Base-by-base conservation (phyloP, 257 asterid genomes). In the Solanum acaule region DNA sequence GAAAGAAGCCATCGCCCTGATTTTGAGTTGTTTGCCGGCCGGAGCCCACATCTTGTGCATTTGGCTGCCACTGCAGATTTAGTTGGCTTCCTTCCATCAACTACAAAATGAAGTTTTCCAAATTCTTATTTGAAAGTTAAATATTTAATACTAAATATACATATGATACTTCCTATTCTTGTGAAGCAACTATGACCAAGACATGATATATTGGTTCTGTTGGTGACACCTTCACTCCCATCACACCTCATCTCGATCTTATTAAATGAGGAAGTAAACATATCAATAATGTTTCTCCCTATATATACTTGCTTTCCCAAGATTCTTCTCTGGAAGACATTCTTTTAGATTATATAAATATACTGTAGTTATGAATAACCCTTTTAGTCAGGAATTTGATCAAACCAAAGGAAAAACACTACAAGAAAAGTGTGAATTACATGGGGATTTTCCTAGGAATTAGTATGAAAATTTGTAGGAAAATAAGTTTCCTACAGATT, bases 41-140 rank as follows among this genome's bases (percentile, higher is more conserved):
- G 87, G 93, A 96, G 22, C 91, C 98, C 49, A 93, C 90, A 87
- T 97, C 97, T 44, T 95, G 94, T 37, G 91, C 92, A 89, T 93
- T 94, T 52, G 94, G 96, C 87, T 95, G 93, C 99, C 99, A 97
- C 82, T 94, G 95, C 71, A 96, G 93, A 89, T 91, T 96, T 90
- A 97, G 89, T 89, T 93, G 87, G 98, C 99, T 90, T 94, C 99
- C 94, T 86, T 86, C 88, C 88, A 86, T 86, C 88, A 86, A 73
- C 88, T 86, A 35, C 71, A 25, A 86, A 63, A 22, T 44, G 5
- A 82, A 49, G 18, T 15, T 42, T 16, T 8, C 27, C 40, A 27
- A 44, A 81, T 61, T 18, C 25, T 81, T 11, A 79, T 27, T 23
- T 16, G 10, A 14, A 37, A 25, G 33, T 25, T 49, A 20, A n/a